Percentiles rank a stretch among this genome's conserved stretches.
phyloP scores from a whole-genome alignment of 129 eudicot genomes.

The Heracleum sosnowskyi region DNA sequence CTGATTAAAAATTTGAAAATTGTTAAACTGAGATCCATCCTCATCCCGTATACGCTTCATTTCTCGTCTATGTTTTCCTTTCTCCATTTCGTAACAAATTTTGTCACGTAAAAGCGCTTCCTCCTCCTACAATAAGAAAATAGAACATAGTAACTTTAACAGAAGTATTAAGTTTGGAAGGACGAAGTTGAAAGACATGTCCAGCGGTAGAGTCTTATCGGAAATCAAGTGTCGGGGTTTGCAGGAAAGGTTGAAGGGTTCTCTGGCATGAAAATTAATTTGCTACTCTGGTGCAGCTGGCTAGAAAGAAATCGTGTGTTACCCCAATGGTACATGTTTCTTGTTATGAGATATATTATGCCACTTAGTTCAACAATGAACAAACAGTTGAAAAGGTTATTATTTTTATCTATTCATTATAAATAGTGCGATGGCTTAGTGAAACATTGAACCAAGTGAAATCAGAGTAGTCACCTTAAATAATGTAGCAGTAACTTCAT shows the following conservation, averaged over 20 bases:
- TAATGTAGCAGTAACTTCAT: neutral
- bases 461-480: neutral
- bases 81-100: conserved; percentile 80
- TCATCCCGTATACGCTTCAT: conserved; percentile 98
- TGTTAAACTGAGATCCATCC: conserved; percentile 92
- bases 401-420: no score
- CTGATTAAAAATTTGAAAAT: conserved; percentile 75
- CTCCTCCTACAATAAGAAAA: conserved; percentile 65
- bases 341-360: no score
- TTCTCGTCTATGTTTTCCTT: conserved; percentile 91
- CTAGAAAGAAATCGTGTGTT: no score
- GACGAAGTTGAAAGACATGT: neutral
- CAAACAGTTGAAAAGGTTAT: no score
- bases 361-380: no score
- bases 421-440: no score
- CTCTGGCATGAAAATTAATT: neutral
- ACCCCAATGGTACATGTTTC: no score
- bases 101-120: conserved; percentile 72
- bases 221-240: no score
- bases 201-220: no score
- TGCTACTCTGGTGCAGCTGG: neutral
- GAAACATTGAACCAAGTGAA: neutral
- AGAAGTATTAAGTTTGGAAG: no score
- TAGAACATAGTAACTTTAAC: neutral
- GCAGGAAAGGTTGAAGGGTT: neutral